Conservation (phyloP, 176 grass and related monocot genomes). For the Tillandsia fasciculata region DNA sequence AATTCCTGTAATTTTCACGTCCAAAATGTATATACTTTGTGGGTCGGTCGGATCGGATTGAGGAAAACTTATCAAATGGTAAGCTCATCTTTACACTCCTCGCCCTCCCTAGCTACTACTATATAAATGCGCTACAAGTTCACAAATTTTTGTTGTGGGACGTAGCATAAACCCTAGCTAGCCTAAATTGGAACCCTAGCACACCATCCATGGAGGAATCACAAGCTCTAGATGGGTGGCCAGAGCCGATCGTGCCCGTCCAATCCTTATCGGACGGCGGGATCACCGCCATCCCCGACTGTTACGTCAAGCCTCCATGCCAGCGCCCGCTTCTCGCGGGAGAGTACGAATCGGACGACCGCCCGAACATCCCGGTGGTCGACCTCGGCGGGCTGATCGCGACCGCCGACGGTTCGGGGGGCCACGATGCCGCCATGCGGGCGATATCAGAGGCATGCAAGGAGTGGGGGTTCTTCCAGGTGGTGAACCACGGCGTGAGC, state of each 20-base stretch:
- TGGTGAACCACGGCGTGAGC: constrained; percentile 50
- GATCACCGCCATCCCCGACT: constrained; percentile 20
- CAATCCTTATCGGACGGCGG: constrained; percentile 36
- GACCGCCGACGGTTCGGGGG: constrained; percentile 4
- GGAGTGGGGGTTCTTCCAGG: constrained; percentile 76
- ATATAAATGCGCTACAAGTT: not conserved
- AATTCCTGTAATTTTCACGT: too few species aligned
- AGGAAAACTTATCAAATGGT: too few species aligned
- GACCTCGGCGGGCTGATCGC: constrained; percentile 18
- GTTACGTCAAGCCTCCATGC: constrained; percentile 42
- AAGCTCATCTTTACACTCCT: not conserved
- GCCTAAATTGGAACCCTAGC: not conserved
- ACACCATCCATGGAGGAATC: constrained; percentile 16
- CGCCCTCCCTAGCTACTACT: not conserved
- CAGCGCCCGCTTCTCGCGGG: constrained; percentile 17
- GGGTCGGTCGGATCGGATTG: too few species aligned
- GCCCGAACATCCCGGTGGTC: constrained; percentile 39
- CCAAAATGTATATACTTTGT: too few species aligned
- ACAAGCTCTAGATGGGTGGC: constrained; percentile 22
- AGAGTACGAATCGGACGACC: not conserved
- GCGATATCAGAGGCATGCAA: constrained; percentile 43
- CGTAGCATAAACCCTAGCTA: not conserved
- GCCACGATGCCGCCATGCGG: constrained; percentile 1
- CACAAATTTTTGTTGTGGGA: not conserved
- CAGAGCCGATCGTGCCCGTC: constrained; percentile 51